These are phyloP conservation scores for Suhomyces emberorum DNA, from an alignment of 805 yeast species.

Conservation along the genomic window DNA sequence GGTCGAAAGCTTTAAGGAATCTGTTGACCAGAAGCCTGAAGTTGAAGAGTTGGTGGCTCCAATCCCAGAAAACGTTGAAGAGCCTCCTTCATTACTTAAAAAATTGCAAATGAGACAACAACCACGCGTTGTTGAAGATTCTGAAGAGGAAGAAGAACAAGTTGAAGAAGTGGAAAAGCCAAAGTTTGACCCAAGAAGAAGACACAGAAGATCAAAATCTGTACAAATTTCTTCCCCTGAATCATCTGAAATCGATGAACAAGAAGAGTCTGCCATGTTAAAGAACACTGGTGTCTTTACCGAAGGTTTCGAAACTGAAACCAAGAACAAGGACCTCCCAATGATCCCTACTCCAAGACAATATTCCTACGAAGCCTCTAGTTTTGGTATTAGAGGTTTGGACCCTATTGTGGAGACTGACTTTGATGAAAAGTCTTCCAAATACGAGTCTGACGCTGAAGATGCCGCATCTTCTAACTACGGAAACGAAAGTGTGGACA, in stretches of 20 bases:
- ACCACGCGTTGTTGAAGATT: conserved; percentile 7
- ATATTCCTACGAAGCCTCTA: conserved; percentile 20
- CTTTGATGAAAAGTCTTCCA: conserved; percentile 30
- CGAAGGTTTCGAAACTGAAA: conserved; percentile 15
- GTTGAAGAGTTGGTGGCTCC: conserved; percentile 7
- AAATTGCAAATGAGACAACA: conserved; percentile 10
- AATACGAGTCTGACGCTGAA: conserved; percentile 27
- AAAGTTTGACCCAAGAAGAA: conserved; percentile 17
- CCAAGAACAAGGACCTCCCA: conserved; percentile 11
- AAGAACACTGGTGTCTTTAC: conserved; percentile 7
- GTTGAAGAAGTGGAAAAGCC: conserved; percentile 6
- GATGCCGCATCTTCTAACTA: conserved; percentile 13
- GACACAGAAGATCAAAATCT: conserved; percentile 17
- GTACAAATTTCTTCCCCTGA: conserved; percentile 16
- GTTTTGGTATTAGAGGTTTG: conserved; percentile 30
- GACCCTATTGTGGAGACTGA: conserved; percentile 37
- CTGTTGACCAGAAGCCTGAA: conserved; percentile 3
- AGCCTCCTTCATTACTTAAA: conserved; percentile 9
- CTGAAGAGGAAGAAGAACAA: conserved; percentile 10
- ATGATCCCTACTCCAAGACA: conserved; percentile 6
- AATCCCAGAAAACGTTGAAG: background rate
- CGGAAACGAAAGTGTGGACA: conserved; percentile 16
- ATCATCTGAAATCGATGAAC: conserved; percentile 14
- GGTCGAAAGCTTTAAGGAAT: conserved; percentile 22
- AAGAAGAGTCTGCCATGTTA: conserved; percentile 7